Evolutionary conservation across 768 basidiomycete genomes (phyloP), one percentile per base, ranked within the genome.

Genomic region (Hygrocybe punicea): DNA sequence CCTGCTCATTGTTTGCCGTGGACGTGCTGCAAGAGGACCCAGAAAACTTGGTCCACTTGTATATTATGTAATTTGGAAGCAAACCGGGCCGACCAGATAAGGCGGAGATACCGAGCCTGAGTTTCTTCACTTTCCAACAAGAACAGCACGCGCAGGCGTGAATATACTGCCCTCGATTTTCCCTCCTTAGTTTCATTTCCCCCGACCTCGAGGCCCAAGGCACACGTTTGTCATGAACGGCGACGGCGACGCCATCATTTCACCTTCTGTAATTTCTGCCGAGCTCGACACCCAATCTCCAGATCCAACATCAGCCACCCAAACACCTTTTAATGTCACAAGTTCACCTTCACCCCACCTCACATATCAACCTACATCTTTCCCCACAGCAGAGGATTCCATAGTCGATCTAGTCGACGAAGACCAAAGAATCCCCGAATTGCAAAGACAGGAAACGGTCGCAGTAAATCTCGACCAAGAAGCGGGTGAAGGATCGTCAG

Each of bases 221-320:
- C 64, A 60, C 58, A 60, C 59, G 57, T 55, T 73, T 73, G 73
- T 69, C 71, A 81, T 81, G 80, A 72, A 76, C 74, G 69, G 70
- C 70, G 67, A 70, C 66, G 73, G 67, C 67, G 72, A 59, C 67
- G 51, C 61, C 58, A 51, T 39, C 62, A 62, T 37, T 65, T 16
- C 67, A 63, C 62, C 69, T 16, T 61, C 65, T 63, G 57, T 66
- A 57, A 70, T 70, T 72, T 67, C 72, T 57, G 63, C 60, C 62
- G 50, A 53, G 51, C 54, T 64, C 59, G 37, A 57, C 60, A 53
- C 63, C 52, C 54, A 61, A 55, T 60, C 60, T 49, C n/a, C 25
- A n/a, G 58, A 62, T 55, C 58, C 60, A 42, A 24, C 58, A 48
- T 46, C 60, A 59, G 17, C 49, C 21, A 34, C 58, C 35, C 44